Evolutionary conservation across 2,329 filamentous ascomycete species (phyloP).

Genomic region (Endocalyx cinctus): DNA sequence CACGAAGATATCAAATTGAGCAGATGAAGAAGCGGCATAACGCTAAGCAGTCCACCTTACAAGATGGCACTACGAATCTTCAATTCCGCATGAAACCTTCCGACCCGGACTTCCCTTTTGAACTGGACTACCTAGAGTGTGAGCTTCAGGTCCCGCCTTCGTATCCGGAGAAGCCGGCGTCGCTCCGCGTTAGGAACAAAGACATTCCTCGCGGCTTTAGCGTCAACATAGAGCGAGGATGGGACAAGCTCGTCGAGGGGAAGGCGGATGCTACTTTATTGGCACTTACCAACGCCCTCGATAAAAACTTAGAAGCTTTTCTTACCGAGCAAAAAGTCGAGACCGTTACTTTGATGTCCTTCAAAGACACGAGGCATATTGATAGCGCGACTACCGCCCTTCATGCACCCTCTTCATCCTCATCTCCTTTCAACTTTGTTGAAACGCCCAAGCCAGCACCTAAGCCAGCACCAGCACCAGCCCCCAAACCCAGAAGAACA

Average conservation of each 20-base stretch:
- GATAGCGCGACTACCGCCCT: slow-evolving; percentile 18
- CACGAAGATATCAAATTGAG: slow-evolving; percentile 68
- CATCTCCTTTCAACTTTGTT: slow-evolving; percentile 5
- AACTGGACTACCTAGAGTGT: slow-evolving; percentile 65
- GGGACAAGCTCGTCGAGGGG: slow-evolving; percentile 58
- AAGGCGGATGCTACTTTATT: slow-evolving; percentile 56
- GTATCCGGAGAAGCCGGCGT: slow-evolving; percentile 58
- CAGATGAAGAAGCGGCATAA: slow-evolving; percentile 67
- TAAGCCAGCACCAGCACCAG: slow-evolving; percentile 6
- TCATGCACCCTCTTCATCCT: too few relatives aligned
- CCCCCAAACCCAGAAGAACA: slow-evolving; percentile 14
- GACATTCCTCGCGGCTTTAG: slow-evolving; percentile 68
- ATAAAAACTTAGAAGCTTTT: slow-evolving; percentile 66
- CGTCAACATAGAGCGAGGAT: slow-evolving; percentile 73
- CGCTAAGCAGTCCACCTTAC: slow-evolving; percentile 38
- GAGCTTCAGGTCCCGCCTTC: slow-evolving; percentile 57
- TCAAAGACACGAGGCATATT: slow-evolving; percentile 51
- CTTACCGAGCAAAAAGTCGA: slow-evolving; percentile 66
- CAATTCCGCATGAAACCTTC: slow-evolving; percentile 65
- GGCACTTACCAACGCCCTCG: slow-evolving; percentile 62
- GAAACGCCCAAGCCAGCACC: slow-evolving; percentile 6
- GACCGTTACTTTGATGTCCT: slow-evolving; percentile 64
- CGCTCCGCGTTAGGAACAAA: slow-evolving; percentile 61
- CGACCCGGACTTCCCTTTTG: slow-evolving; percentile 80
- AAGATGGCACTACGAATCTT: slow-evolving; percentile 50